A percentile compares a stretch with the other conserved stretches of the same genome.
Conservation (phyloP, 2,329 filamentous ascomycete genomes). For the Ophiostoma montium region DNA sequence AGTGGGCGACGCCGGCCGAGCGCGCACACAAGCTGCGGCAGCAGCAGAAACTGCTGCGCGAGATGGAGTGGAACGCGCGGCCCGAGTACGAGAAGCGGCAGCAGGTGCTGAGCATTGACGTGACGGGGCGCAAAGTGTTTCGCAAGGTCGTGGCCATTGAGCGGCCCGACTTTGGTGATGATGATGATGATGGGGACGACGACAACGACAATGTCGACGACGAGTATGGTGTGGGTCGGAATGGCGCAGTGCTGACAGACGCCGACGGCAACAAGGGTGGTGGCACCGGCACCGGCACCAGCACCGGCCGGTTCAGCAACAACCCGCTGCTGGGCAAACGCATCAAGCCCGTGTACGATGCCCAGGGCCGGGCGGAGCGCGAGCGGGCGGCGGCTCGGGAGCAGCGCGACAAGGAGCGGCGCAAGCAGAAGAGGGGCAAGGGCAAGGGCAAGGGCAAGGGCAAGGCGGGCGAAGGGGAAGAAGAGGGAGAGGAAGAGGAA, state of each 20-base stretch:
- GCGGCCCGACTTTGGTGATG: no score
- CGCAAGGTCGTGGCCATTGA: slow-evolving; percentile 53
- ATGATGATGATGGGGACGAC: no score
- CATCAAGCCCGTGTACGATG: slow-evolving; percentile 48
- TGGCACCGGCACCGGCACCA: slow-evolving; percentile 39
- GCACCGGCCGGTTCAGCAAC: slow-evolving; percentile 48
- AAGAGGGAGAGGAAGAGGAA: neutral
- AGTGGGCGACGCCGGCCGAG: slow-evolving; percentile 77
- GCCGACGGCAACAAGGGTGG: slow-evolving; percentile 22
- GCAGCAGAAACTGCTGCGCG: slow-evolving; percentile 69
- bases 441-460: neutral
- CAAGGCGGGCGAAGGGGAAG: neutral
- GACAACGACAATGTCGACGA: slow-evolving; percentile 13
- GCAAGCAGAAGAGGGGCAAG: neutral
- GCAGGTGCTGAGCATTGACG: slow-evolving; percentile 73
- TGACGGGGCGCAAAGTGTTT: slow-evolving; percentile 64
- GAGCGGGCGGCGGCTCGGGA: neutral
- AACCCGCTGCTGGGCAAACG: slow-evolving; percentile 52
- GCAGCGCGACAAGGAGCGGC: slow-evolving; percentile 11
- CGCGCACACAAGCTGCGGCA: slow-evolving; percentile 69
- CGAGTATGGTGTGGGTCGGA: slow-evolving; percentile 15
- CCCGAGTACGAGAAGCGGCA: slow-evolving; percentile 83
- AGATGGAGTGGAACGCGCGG: slow-evolving; percentile 73
- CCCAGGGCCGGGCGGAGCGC: slow-evolving; percentile 19
- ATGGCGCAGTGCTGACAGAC: slow-evolving; percentile 18